Percentiles rank a stretch among this genome's conserved stretches.
These are phyloP conservation scores for Colletotrichum lupini DNA, from an alignment of 2,329 filamentous ascomycete species.

Conservation along the genomic window DNA sequence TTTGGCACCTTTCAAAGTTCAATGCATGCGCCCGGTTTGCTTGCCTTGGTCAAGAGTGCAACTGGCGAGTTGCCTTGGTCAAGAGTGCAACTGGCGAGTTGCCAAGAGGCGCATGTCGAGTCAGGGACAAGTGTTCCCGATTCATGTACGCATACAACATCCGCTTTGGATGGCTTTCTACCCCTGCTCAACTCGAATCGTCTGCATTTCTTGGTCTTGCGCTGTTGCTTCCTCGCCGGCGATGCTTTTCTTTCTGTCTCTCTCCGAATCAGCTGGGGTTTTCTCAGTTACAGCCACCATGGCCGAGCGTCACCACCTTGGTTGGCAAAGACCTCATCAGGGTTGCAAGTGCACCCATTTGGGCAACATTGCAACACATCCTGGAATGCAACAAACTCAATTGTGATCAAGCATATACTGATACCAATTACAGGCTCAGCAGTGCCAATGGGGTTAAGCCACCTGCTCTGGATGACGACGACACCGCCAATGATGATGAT, in stretches of 20 bases:
- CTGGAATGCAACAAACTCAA: background rate
- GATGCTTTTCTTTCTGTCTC: background rate
- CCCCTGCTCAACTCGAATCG: slow-evolving; percentile 8
- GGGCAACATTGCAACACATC: background rate
- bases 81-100: background rate
- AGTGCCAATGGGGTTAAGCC: slow-evolving; percentile 38
- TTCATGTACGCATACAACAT: background rate
- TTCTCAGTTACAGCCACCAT: background rate
- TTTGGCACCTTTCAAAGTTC: background rate
- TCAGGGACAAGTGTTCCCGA: background rate
- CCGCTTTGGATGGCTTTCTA: background rate
- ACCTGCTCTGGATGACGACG: slow-evolving; percentile 45
- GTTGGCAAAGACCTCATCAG: background rate
- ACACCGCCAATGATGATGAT: slow-evolving; percentile 51
- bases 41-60: background rate
- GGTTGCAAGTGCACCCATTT: background rate
- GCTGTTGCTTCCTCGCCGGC: background rate
- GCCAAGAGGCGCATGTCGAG: background rate
- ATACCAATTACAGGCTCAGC: slow-evolving; percentile 34
- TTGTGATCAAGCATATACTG: background rate
- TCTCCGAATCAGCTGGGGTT: background rate
- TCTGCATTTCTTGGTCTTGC: background rate
- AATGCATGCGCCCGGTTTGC: background rate
- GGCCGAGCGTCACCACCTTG: background rate
- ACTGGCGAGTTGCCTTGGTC: background rate